Base-by-base conservation (phyloP, 805 yeast genomes). In the Komagataella pastoris region DNA sequence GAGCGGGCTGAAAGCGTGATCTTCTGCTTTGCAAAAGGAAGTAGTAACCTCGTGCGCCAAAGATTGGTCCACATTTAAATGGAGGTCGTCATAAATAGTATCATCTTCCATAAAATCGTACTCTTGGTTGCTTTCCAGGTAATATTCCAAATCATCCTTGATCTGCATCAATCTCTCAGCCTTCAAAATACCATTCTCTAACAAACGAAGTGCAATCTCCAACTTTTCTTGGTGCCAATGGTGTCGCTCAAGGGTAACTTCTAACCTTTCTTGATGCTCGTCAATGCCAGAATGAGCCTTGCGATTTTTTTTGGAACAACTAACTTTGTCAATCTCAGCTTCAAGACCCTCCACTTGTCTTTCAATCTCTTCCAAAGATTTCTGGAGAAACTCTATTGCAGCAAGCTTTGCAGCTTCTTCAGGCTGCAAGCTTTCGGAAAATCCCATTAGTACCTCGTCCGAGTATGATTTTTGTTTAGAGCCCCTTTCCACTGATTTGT, bases 51-150 rank as follows among this genome's bases (percentile, higher is more conserved):
- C 70, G 23, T 56, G 63, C 51, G 54, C 65, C 58, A 54, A 56
- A 3, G 61, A 57, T 47, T 64, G 67, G 24, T 80, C 82, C 46
- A 63, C 61, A 24, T 75, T 81, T 49, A 90, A 75, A 52, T 83
- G 86, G 61, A 93, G 75, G 52, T 83, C 90, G 58, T 93, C 98
- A 67, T 91, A 93, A 56, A 93, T 80, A 17, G 89, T 89, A 58
- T 91, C 97, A 65, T 93, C 96, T 61, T 89, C 96, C 47, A 91
- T 84, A 64, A 90, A 93, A 62, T 93, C 98, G 6, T 83, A 93
- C 52, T 87, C 96, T 67, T 85, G 93, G 63, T 93, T 93, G 60
- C 87, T 87, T 58, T 93, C 98, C 44, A 93, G 88, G 65, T 88
- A 91, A 67, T 93, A 91, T 56, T 79, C 85, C 66, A 93, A 83